These are phyloP conservation scores for Mortierella sp. DNA, from an alignment of 371 early-diverging fungal species.

Conservation along the genomic window DNA sequence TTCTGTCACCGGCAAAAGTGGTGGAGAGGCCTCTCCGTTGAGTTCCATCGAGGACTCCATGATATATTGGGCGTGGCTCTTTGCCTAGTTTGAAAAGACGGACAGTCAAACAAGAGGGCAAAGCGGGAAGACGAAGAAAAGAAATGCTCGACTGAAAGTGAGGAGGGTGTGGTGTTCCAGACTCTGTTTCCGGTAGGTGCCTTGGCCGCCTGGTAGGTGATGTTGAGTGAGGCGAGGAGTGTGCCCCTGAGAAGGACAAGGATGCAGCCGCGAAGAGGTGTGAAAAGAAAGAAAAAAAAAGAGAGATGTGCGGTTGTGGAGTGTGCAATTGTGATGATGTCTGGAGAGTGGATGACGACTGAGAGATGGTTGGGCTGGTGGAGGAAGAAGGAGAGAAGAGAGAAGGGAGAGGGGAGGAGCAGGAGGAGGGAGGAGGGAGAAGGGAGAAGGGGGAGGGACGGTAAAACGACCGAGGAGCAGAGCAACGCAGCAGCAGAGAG, in stretches of 20 bases:
- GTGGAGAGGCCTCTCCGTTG: constrained; percentile 26
- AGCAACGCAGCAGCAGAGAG: not conserved
- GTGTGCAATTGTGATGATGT: not conserved
- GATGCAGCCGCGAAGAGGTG: not conserved
- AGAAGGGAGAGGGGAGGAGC: not conserved
- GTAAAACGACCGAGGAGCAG: not conserved
- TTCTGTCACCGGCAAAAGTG: constrained; percentile 26
- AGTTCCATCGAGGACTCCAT: constrained; percentile 34
- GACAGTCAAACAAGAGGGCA: not conserved
- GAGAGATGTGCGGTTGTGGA: not conserved
- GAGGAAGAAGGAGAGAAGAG: not conserved
- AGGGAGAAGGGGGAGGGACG: not conserved
- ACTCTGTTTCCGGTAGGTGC: no score
- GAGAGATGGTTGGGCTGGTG: not conserved
- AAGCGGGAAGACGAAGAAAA: not conserved
- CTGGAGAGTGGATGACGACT: not conserved
- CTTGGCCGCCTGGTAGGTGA: no score
- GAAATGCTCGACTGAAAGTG: no score
- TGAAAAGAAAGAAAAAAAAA: not conserved
- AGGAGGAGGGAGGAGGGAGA: not conserved
- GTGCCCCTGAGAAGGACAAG: not conserved
- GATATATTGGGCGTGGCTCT: not conserved
- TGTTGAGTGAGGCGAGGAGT: no score
- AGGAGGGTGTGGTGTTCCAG: no score
- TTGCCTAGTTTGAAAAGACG: not conserved